Evolutionary conservation across 2,329 filamentous ascomycete species (phyloP).

Genomic region (Talaromyces sp.): DNA sequence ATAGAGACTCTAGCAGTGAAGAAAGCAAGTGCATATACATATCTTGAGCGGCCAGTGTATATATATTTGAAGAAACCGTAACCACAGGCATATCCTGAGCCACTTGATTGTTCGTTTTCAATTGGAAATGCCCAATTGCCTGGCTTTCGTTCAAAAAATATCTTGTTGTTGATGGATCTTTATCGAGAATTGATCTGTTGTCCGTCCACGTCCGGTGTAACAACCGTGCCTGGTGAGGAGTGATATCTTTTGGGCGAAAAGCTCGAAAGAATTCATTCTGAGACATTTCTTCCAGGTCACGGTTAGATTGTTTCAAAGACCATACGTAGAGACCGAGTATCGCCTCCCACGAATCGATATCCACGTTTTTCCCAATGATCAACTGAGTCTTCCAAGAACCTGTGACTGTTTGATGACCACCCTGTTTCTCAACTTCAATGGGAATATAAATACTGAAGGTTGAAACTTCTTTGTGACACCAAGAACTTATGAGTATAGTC

Average conservation of each 20-base stretch:
- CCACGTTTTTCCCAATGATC: not conserved
- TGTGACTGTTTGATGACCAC: not conserved
- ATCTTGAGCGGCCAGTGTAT: constrained; percentile 14
- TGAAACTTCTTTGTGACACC: not conserved
- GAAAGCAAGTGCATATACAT: constrained; percentile 9
- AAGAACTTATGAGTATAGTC: not conserved
- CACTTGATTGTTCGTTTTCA: not conserved
- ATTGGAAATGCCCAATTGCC: constrained; percentile 2
- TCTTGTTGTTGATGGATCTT: not conserved
- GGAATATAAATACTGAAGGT: constrained; percentile 8
- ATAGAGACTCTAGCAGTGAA: not conserved
- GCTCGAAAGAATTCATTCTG: not conserved
- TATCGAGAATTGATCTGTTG: not conserved
- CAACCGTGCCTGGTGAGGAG: constrained; percentile 2
- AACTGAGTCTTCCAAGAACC: not conserved
- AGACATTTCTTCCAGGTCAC: not conserved
- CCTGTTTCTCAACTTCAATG: not conserved
- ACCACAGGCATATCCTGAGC: not conserved
- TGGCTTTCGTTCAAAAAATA: constrained; percentile 3
- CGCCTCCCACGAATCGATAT: not conserved
- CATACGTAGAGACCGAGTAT: constrained; percentile 3
- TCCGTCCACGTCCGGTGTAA: constrained; percentile 5
- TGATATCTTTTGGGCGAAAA: constrained; percentile 1
- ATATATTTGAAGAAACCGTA: constrained; percentile 1
- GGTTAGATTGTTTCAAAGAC: constrained; percentile 1